Evolutionary conservation across 164 flowering plant species (phyloP), one percentile per base, ranked within the genome.

Genomic region (Stephania japonica): DNA sequence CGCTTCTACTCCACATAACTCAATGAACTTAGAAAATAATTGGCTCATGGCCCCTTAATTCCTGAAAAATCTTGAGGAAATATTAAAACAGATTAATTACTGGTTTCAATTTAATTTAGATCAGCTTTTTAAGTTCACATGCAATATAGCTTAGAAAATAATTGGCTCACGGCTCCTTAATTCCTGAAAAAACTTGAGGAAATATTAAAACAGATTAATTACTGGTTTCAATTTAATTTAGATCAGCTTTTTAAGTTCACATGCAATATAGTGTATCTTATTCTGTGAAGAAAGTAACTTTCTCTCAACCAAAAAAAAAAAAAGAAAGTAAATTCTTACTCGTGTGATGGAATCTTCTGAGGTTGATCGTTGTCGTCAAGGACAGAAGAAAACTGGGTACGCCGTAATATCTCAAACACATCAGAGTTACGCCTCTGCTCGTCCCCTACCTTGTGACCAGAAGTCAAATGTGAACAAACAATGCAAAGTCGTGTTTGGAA

Each of bases 391-490:
- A 95, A 95, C 41, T 80, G 82, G 42, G 99, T 95, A 5, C 99
- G 91, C 19, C 85, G 80, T 72, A 91, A 69, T 66, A 93, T 95
- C 77, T 93, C 99, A 75, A 71, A 59, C 9, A 93, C 99, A 81
- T 95, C 92, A 70, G 94, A 81, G 70, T 93, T 95, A 16, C 99
- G 93, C 83, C 83, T 87, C 42, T 87, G 88, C 26, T 95, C 87
- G 78, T 89, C 93, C 21, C 97, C 97, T 38, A 84, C 92, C 83
- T 90, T 95, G 70, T 88, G 90, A 41, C 99, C 99, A 78, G 98
- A 91, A 27, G 90, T 88, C 75, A 95, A 80, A 85, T 95, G 99
- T 21, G 98, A 91, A 77, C 99, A 93, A 62, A 95, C 97, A 80
- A 95, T 91, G 83, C 98, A 95, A 27, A 95, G 59, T 70, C 90